Conservation (phyloP, 2,329 filamentous ascomycete species). For the Colletotrichum ledebouriae region DNA sequence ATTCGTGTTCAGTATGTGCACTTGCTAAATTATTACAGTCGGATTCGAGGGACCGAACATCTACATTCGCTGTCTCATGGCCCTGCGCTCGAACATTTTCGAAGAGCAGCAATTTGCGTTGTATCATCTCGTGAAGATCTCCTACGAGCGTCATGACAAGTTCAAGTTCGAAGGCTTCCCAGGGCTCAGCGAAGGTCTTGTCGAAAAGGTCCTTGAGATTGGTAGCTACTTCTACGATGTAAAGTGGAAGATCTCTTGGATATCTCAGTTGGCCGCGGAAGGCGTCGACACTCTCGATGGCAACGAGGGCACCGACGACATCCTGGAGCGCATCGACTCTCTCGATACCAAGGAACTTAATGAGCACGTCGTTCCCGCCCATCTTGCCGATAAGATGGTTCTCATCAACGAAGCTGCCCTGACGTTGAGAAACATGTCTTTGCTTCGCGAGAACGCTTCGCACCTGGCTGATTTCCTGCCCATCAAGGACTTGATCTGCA, state of each 20-base stretch:
- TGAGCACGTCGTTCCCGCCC: slow-evolving; percentile 79
- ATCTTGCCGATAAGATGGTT: slow-evolving; percentile 78
- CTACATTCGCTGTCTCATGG: slow-evolving; percentile 88
- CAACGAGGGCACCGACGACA: slow-evolving; percentile 64
- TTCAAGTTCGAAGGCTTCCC: slow-evolving; percentile 95
- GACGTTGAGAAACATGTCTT: slow-evolving; percentile 96
- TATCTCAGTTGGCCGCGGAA: slow-evolving; percentile 56
- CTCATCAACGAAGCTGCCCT: slow-evolving; percentile 88
- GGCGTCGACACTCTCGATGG: slow-evolving; percentile 61
- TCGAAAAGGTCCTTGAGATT: slow-evolving; percentile 86
- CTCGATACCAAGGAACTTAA: slow-evolving; percentile 69
- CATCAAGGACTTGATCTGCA: slow-evolving; percentile 85
- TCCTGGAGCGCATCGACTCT: slow-evolving; percentile 76
- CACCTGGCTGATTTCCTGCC: slow-evolving; percentile 80
- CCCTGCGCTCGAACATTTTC: slow-evolving; percentile 82
- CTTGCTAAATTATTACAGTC: slow-evolving; percentile 49
- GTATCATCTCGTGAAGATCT: slow-evolving; percentile 95
- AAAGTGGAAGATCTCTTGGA: slow-evolving; percentile 83
- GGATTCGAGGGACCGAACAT: slow-evolving; percentile 87
- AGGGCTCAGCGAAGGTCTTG: slow-evolving; percentile 86
- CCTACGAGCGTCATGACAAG: slow-evolving; percentile 93
- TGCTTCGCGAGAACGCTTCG: slow-evolving; percentile 87
- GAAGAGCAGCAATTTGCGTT: slow-evolving; percentile 93
- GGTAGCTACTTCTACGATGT: slow-evolving; percentile 85
- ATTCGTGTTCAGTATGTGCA: too few relatives aligned